These are phyloP conservation scores for Suillus plorans DNA, from an alignment of 768 basidiomycete genomes.

Conservation along the genomic window DNA sequence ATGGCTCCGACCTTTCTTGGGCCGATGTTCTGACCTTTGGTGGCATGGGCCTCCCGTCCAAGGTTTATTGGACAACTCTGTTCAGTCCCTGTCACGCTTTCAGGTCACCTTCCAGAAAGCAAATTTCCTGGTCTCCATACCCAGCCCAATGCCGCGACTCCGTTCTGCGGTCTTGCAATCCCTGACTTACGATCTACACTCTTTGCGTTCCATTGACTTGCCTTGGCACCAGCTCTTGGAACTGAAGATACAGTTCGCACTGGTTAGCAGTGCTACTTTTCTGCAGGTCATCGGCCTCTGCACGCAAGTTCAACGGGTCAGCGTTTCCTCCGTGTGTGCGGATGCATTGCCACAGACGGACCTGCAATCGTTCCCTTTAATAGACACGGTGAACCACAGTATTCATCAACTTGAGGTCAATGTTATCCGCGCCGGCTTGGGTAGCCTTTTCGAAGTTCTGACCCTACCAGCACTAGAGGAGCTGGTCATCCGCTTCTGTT, in stretches of 20 bases:
- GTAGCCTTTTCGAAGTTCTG: constrained; percentile 18
- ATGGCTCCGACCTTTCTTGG: constrained; percentile 26
- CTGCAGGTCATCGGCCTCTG: constrained; percentile 24
- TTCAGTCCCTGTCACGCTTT: constrained; percentile 18
- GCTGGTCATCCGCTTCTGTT: constrained; percentile 31
- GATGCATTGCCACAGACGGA: constrained; percentile 15
- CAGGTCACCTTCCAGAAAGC: constrained; percentile 21
- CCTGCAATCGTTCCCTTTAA: constrained; percentile 11
- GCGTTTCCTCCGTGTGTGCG: constrained; percentile 23
- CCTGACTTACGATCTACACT: constrained; percentile 20
- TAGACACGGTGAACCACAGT: constrained; percentile 16
- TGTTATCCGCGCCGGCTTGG: constrained; percentile 26
- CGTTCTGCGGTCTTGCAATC: constrained; percentile 22
- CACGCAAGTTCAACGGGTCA: constrained; percentile 18
- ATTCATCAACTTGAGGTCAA: constrained; percentile 30
- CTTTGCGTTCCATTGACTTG: constrained; percentile 22
- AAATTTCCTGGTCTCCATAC: constrained; percentile 16
- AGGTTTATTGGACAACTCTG: constrained; percentile 13
- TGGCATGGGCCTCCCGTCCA: constrained; percentile 31
- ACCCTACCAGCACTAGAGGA: constrained; percentile 29
- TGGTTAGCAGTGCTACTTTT: constrained; percentile 22
- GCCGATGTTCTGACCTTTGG: constrained; percentile 29
- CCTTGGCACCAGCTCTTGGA: constrained; percentile 28
- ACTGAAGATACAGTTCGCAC: constrained; percentile 27
- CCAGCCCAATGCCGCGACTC: constrained; percentile 15